Percentiles rank a stretch among this genome's conserved stretches.
Conservation (phyloP, 768 basidiomycete species). For the Lactifluus piperatus region DNA sequence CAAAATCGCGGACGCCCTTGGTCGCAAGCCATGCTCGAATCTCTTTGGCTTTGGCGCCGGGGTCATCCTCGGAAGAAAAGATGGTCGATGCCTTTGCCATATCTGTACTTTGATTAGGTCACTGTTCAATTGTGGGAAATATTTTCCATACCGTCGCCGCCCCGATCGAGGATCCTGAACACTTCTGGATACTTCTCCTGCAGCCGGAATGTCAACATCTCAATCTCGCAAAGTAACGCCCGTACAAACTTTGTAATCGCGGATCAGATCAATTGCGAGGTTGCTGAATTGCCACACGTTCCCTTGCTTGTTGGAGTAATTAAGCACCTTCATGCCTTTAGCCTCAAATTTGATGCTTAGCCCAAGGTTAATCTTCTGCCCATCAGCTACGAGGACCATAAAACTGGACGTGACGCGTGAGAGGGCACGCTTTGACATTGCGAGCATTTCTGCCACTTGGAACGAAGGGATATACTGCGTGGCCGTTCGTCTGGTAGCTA, state of each 20-base stretch:
- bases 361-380: slow-evolving; percentile 81
- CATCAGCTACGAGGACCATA: slow-evolving; percentile 73
- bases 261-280: slow-evolving; percentile 70
- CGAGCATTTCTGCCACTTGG: slow-evolving; percentile 62
- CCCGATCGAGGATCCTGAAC: slow-evolving; percentile 59
- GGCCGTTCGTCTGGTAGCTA: slow-evolving; percentile 44
- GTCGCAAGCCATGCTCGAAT: slow-evolving; percentile 79
- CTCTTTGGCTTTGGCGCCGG: slow-evolving; percentile 66
- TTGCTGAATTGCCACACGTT: slow-evolving; percentile 91
- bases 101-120: slow-evolving; percentile 37
- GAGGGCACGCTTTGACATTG: slow-evolving; percentile 68
- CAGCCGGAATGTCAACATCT: neutral
- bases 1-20: slow-evolving; percentile 83
- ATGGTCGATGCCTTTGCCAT: slow-evolving; percentile 59
- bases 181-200: slow-evolving; percentile 80
- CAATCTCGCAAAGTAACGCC: neutral
- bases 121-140: neutral
- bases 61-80: slow-evolving; percentile 45
- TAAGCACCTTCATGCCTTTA: slow-evolving; percentile 86
- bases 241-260: slow-evolving; percentile 64
- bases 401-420: slow-evolving; percentile 91
- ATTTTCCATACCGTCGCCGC: slow-evolving; percentile 56
- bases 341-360: slow-evolving; percentile 95
- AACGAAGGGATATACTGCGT: slow-evolving; percentile 72
- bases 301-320: slow-evolving; percentile 81